Conservation (phyloP, 2,329 filamentous ascomycete species). For the Bipolaris oryzae region DNA sequence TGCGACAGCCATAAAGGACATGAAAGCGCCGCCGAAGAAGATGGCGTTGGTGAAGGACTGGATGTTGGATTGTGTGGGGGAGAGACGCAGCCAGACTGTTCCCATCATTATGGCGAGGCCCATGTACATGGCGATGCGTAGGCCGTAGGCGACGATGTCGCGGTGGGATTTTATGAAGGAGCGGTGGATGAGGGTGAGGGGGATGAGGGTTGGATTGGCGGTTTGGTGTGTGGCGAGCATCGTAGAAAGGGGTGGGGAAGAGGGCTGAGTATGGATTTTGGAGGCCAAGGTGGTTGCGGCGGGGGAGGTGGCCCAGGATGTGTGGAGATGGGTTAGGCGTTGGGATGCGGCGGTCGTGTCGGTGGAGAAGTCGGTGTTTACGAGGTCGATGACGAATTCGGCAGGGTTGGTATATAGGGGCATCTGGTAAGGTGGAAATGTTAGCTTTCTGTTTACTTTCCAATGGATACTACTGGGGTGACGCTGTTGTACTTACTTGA, state of each 20-base stretch:
- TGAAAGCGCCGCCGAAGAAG: slow-evolving; percentile 60
- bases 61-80: slow-evolving; percentile 72
- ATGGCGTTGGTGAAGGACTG: slow-evolving; percentile 84
- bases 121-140: slow-evolving; percentile 82
- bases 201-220: slow-evolving; percentile 59
- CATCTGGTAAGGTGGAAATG: slow-evolving; percentile 50
- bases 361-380: slow-evolving; percentile 75
- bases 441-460: background rate
- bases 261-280: background rate
- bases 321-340: slow-evolving; percentile 61
- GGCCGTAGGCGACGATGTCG: slow-evolving; percentile 82
- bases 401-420: slow-evolving; percentile 78
- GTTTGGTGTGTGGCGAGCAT: slow-evolving; percentile 7
- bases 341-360: slow-evolving; percentile 56
- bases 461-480: background rate
- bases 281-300: slow-evolving; percentile 37
- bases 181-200: slow-evolving; percentile 73
- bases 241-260: background rate
- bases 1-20: slow-evolving; percentile 67
- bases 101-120: slow-evolving; percentile 85
- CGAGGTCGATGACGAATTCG: slow-evolving; percentile 77
- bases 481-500: slow-evolving; percentile 14
- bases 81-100: slow-evolving; percentile 80
- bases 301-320: slow-evolving; percentile 61
- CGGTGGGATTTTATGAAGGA: slow-evolving; percentile 84